phyloP scores from a whole-genome alignment of 169 alveolate genomes.

The Plasmodium falciparum region DNA sequence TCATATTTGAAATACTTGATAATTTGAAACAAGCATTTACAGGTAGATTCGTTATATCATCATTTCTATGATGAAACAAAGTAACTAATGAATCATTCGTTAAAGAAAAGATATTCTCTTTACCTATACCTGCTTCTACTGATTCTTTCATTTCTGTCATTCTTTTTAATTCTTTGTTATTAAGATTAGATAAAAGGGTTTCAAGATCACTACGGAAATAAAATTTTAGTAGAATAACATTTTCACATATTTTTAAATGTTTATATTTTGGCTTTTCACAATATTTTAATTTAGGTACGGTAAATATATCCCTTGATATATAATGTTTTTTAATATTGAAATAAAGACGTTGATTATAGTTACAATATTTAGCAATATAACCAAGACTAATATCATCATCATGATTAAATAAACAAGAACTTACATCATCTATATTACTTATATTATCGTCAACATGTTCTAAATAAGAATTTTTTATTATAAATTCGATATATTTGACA shows the following conservation, averaged over 20 bases:
- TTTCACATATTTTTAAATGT: slow-evolving; percentile 59
- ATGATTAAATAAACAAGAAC: slow-evolving; percentile 26
- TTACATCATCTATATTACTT: slow-evolving; percentile 6
- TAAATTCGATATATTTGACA: slow-evolving; percentile 37
- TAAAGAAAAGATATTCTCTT: slow-evolving; percentile 20
- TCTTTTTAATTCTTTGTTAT: slow-evolving; percentile 26
- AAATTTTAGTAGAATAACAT: slow-evolving; percentile 4
- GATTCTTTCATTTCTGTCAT: slow-evolving; percentile 26
- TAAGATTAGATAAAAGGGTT: slow-evolving; percentile 2
- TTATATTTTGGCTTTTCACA: slow-evolving; percentile 15
- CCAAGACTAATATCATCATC: slow-evolving; percentile 14
- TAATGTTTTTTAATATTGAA: slow-evolving; percentile 39
- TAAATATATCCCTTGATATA: slow-evolving; percentile 8
- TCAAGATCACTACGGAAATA: slow-evolving; percentile 16
- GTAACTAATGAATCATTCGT: slow-evolving; percentile 65
- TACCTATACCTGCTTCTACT: slow-evolving; percentile 12
- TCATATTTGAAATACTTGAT: not conserved
- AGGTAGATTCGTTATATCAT: slow-evolving; percentile 16
- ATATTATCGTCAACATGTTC: slow-evolving; percentile 59
- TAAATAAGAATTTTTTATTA: slow-evolving; percentile 19
- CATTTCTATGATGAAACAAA: slow-evolving; percentile 22
- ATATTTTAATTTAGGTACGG: not conserved
- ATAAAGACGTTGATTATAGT: slow-evolving; percentile 37
- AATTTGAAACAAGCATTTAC: slow-evolving; percentile 46
- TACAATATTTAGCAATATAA: slow-evolving; percentile 43